Evolutionary conservation across 441 rosid genomes (phyloP), one percentile per base, ranked within the genome.

Genomic region (Raphanus hybrid): DNA sequence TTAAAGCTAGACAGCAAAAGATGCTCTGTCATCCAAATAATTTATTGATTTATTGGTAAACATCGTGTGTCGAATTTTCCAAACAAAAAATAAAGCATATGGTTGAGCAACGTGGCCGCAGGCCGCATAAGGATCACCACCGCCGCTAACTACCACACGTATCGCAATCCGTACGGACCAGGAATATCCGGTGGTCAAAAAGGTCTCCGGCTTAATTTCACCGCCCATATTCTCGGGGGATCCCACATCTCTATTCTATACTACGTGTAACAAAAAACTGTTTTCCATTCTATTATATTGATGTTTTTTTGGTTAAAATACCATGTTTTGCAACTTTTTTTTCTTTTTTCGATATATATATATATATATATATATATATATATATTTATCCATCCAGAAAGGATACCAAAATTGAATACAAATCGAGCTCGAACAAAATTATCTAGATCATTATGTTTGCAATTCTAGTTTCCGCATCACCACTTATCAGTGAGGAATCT

Each of bases 61-160:
- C 67, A 67, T 75, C 68, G 73, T 75, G 68, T 14, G 20, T 68
- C 37, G 11, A 23, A 23, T 23, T 60, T 58, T 43, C 3, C 59
- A 58, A 32, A 2, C 2, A 26, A 43, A 15, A 11, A 39, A n/a
- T 6, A 2, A 61, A 55, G 27, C 32, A 32, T 35, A 41, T 16
- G 18, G 64, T 61, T 23, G 16, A 20, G 23, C 41, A 34, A 76
- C 70, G 65, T 70, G 75, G 75, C 64, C 16, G 60, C 70, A 52
- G 75, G 75, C 64, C 15, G 60, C 70, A 52, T 27, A 63, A 52
- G 64, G 75, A 45, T 69, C 75, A 76, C 58, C 74, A 69, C 79
- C 79, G 54, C 74, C 79, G 69, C 63, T 50, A 75, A 67, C 73
- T 16, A 32, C 72, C 72, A 67, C 74, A 75, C 41, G 74, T 75